phyloP scores from a whole-genome alignment of 257 asterid genomes.

The Phtheirospermum japonicum region DNA sequence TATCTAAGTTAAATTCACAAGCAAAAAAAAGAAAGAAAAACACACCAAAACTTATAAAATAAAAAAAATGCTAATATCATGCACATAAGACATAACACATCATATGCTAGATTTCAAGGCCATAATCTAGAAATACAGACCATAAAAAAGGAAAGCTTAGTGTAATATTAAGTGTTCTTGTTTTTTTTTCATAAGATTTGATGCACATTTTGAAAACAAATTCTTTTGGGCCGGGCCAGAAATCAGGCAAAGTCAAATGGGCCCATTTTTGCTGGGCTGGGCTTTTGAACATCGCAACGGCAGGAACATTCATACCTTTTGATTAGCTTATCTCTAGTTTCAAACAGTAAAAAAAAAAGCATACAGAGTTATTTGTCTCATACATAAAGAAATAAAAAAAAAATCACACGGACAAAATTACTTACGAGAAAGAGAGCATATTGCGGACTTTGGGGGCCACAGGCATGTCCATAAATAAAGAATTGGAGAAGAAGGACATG shows the following conservation, averaged over 20 bases:
- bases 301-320: background rate
- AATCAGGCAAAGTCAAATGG: too few species aligned
- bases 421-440: constrained; percentile 96
- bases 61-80: background rate
- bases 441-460: constrained; percentile 94
- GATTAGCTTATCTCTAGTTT: background rate
- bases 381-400: background rate
- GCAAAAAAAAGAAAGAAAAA: background rate
- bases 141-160: background rate
- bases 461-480: constrained; percentile 97
- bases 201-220: background rate
- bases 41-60: too few species aligned
- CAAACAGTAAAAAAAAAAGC: background rate
- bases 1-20: constrained; percentile 11
- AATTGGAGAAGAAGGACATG: constrained; percentile 84
- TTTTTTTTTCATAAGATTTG: background rate
- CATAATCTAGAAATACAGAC: background rate
- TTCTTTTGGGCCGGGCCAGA: too few species aligned
- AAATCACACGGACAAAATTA: constrained; percentile 22
- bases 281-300: background rate
- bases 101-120: background rate
- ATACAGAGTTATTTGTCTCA: background rate
- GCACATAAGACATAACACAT: background rate
- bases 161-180: background rate
- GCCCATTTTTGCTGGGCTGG: too few species aligned